Evolutionary conservation across 2,329 filamentous ascomycete species (phyloP).

Genomic region (Ploettnerulaceae sp.): DNA sequence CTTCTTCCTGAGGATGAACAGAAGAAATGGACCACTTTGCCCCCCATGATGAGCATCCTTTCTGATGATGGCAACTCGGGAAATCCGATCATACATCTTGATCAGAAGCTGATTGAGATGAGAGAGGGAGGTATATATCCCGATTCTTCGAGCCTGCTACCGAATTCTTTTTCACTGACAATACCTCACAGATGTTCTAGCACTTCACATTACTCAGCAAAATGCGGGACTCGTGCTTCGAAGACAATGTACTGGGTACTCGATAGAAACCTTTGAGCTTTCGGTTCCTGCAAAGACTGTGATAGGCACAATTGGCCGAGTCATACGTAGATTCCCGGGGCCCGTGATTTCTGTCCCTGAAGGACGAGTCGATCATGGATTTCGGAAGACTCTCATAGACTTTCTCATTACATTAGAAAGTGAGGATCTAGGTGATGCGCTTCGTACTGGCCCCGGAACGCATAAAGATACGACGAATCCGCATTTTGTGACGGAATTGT

Average conservation of each 20-base stretch:
- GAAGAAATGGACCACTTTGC: slow-evolving; percentile 8
- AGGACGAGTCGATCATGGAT: slow-evolving; percentile 24
- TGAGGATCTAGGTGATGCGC: slow-evolving; percentile 42
- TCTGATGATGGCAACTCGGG: slow-evolving; percentile 3
- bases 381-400: slow-evolving; percentile 24
- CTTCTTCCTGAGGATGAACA: slow-evolving; percentile 7
- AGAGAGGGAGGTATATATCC: slow-evolving; percentile 12
- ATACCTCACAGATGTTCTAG: slow-evolving; percentile 30
- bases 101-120: slow-evolving; percentile 9
- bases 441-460: neutral
- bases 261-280: slow-evolving; percentile 44
- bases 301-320: slow-evolving; percentile 36
- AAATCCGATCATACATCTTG: slow-evolving; percentile 4
- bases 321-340: slow-evolving; percentile 41
- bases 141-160: neutral
- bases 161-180: neutral
- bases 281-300: slow-evolving; percentile 38
- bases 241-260: slow-evolving; percentile 31
- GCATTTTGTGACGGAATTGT: slow-evolving; percentile 47
- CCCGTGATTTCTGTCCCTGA: slow-evolving; percentile 34
- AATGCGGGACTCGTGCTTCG: slow-evolving; percentile 44
- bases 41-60: slow-evolving; percentile 12
- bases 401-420: slow-evolving; percentile 21
- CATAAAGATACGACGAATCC: slow-evolving; percentile 46
- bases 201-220: slow-evolving; percentile 41